Evolutionary conservation across 192 early-diverging fungal species (phyloP).

Genomic region (Rhizophagus prolifer): DNA sequence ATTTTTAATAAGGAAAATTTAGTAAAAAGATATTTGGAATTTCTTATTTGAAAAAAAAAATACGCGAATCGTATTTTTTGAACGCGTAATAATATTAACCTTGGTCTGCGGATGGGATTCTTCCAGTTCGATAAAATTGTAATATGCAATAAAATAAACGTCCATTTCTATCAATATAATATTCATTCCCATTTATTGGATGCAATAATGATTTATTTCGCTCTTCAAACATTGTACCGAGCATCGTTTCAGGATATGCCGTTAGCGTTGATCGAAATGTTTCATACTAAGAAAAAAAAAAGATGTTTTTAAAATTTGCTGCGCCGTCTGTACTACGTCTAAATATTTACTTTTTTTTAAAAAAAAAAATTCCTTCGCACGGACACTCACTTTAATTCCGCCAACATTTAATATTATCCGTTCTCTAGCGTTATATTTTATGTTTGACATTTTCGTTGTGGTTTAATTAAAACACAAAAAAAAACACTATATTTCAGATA

Average conservation of each 20-base stretch:
- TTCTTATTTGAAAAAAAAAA: too few relatives aligned
- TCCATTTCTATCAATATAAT: constrained; percentile 21
- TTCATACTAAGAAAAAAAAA: constrained; percentile 22
- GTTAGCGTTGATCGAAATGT: constrained; percentile 17
- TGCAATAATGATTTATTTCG: constrained; percentile 1
- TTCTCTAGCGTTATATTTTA: not conserved
- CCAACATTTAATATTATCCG: constrained; percentile 21
- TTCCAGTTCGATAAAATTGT: constrained; percentile 26
- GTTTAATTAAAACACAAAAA: too few relatives aligned
- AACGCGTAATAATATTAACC: not conserved
- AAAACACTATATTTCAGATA: too few relatives aligned
- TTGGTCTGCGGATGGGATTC: constrained; percentile 8
- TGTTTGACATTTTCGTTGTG: not conserved
- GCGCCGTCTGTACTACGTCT: not conserved
- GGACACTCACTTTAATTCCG: constrained; percentile 14
- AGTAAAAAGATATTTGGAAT: not conserved
- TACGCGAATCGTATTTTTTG: not conserved
- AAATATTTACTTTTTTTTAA: not conserved
- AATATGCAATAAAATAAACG: constrained; percentile 16
- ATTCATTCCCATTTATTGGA: constrained; percentile 11
- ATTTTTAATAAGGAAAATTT: not conserved
- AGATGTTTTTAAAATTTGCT: not conserved
- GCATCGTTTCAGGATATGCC: constrained; percentile 19
- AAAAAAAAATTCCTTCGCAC: not conserved
- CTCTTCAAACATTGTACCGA: constrained; percentile 24